Evolutionary conservation across 768 basidiomycete species (phyloP), one percentile per base, ranked within the genome.

Genomic region (Termitomyces heimii): DNA sequence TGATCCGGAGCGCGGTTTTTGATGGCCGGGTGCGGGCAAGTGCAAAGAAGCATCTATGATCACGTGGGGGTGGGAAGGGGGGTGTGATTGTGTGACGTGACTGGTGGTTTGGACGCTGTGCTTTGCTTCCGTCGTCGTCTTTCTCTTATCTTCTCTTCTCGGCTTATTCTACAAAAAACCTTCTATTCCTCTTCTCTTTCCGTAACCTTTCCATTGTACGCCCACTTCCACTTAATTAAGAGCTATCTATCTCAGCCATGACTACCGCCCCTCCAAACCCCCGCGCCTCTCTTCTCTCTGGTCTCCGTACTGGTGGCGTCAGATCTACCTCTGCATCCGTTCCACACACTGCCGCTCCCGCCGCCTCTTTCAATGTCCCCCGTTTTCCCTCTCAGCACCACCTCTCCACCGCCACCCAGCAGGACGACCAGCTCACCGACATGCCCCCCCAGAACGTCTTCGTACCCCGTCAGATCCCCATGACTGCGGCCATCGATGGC

Each of bases 221-320:
- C 67, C 60, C 68, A 68, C 58, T 70, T 68, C 71, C 29, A 58
- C 70, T 65, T 76, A 75, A 73, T 75, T 66, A 65, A 62, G 63
- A 65, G 47, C 63, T 69, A 69, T 73, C 71, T 68, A 68, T 71
- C 70, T 58, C 66, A 69, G 65, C 71, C 69, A 80, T 80, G 79
- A 70, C 79, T 68, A 74, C 75, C 67, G 65, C 73, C 57, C 72
- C 73, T 51, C 67, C 79, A 65, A 85, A 78, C 70, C 74, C 77
- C 61, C 89, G 92, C 65, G 90, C 92, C 51, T 89, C 89, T 60
- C 90, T 94, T 67, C 89, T 94, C 71, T 79, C 87, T 59, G 90
- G 89, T 64, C 89, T 94, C 67, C 88, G 92, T 69, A 94, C 92
- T 54, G 92, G 92, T 69, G 92, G 92, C 49, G 92, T 94, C 59